These are phyloP conservation scores for Globisporangium nunn DNA, from an alignment of 352 stramenopile genomes.

Conservation along the genomic window DNA sequence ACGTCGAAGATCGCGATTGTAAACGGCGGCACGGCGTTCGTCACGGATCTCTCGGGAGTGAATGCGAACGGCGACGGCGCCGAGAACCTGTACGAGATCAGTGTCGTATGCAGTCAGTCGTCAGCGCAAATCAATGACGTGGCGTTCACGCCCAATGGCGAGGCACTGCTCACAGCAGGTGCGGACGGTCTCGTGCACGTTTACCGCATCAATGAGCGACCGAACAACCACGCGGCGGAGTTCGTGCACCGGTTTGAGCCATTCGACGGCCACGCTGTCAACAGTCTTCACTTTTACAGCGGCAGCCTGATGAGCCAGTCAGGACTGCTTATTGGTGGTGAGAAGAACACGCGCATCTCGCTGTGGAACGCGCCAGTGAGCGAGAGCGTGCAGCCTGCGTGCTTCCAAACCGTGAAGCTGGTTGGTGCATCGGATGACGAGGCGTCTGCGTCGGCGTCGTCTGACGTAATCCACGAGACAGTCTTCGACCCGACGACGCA, in stretches of 20 bases:
- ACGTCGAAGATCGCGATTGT: constrained; percentile 69
- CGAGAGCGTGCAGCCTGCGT: constrained; percentile 46
- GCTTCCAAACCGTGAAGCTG: constrained; percentile 61
- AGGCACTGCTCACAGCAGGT: constrained; percentile 57
- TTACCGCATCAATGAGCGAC: constrained; percentile 47
- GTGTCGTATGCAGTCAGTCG: constrained; percentile 63
- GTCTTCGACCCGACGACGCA: constrained; percentile 64
- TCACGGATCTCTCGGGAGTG: constrained; percentile 51
- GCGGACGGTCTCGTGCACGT: constrained; percentile 78
- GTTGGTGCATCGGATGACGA: constrained; percentile 15
- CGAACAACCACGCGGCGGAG: constrained; percentile 43
- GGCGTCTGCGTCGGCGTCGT: constrained; percentile 10
- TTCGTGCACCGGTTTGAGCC: constrained; percentile 77
- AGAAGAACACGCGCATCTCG: constrained; percentile 56
- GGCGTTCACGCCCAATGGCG: constrained; percentile 52
- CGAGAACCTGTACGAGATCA: constrained; percentile 61
- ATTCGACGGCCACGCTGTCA: constrained; percentile 59
- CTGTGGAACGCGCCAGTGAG: constrained; percentile 52
- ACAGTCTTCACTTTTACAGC: constrained; percentile 67
- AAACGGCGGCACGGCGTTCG: constrained; percentile 54
- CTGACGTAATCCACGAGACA: constrained; percentile 37
- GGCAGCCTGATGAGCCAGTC: constrained; percentile 32
- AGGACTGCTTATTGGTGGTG: constrained; percentile 58
- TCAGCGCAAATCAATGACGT: constrained; percentile 71
- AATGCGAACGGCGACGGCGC: constrained; percentile 25